Evolutionary conservation across 2,329 filamentous ascomycete genomes (phyloP).

Genomic region (Aspergillus novoparasiticus): DNA sequence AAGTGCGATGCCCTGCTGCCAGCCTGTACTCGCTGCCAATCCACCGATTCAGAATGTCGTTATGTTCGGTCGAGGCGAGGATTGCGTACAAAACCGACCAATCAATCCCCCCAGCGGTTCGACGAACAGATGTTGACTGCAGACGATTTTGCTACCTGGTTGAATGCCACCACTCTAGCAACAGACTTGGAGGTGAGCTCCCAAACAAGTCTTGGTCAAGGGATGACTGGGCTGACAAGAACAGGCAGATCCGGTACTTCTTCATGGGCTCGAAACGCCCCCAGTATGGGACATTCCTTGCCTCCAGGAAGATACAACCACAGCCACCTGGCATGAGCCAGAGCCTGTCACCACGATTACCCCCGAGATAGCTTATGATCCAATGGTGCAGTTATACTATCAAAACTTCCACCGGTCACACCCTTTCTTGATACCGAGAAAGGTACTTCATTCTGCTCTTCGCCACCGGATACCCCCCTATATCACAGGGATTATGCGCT

Average conservation of each 20-base stretch:
- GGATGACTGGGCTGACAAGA: not conserved
- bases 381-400: constrained; percentile 52
- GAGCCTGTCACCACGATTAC: not conserved
- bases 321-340: constrained; percentile 4
- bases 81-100: constrained; percentile 13
- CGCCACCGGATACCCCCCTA: constrained; percentile 42
- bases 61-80: constrained; percentile 53
- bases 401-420: constrained; percentile 54
- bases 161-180: constrained; percentile 13
- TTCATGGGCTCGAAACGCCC: constrained; percentile 14
- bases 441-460: constrained; percentile 27
- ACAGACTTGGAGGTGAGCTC: constrained; percentile 16
- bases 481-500: constrained; percentile 51
- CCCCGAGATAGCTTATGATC: constrained; percentile 23
- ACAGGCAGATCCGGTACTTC: constrained; percentile 13
- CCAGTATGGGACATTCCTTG: constrained; percentile 10
- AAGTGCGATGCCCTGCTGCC: constrained; percentile 51
- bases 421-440: constrained; percentile 53
- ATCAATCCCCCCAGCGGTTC: constrained; percentile 5
- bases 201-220: not conserved
- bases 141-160: constrained; percentile 19
- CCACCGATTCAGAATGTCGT: constrained; percentile 47
- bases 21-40: constrained; percentile 44
- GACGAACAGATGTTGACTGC: constrained; percentile 15
- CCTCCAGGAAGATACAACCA: constrained; percentile 11